Evolutionary conservation across 2,329 filamentous ascomycete genomes (phyloP), one percentile per base, ranked within the genome.

Genomic region (Penicillium occitanis): DNA sequence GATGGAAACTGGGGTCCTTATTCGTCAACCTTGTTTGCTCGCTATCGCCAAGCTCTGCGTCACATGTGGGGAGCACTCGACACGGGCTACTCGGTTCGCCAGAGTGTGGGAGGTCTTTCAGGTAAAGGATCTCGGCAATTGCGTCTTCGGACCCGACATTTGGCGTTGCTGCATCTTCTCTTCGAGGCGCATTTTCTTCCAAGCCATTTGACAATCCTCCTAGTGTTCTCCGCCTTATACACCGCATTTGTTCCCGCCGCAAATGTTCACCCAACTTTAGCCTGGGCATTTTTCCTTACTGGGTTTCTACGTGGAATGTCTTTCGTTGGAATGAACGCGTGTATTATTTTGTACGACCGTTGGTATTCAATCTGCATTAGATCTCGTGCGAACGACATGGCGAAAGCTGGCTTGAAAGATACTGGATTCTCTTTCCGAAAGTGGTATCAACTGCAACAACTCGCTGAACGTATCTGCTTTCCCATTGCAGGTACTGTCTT

Each of bases 31-130:
- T 82, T 89, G 71, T 75, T 80, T 44, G 89, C 89, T 25, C 87
- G 90, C 25, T 91, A 91, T 75, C 88, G 87, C 75, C 90, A 92
- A 77, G 89, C 88, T 55, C 78, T 91, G 63, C 85, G 90, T 68
- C 89, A 91, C 77, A 91, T 91, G 67, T 91, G 89, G 89, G 89
- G 89, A 71, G 85, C 87, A 67, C 79, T 91, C 30, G 89, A 91
- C 72, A 87, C 86, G 11, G 88, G 89, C 1, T 91, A 84, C 70
- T 85, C 87, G 13, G 75, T 90, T 69, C 82, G 85, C 13, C 67
- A 68, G 40, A 68, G 61, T n/a, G 46, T 64, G 30, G 46, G 83
- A 44, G 42, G 22, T 8, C 37, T 64, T 25, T n/a, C 44, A 2
- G 30, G 25, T 19, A 64, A 61, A 17, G 59, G 61, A 48, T 61